phyloP scores from a whole-genome alignment of 768 basidiomycete genomes.

The Lactifluus subvellereus region DNA sequence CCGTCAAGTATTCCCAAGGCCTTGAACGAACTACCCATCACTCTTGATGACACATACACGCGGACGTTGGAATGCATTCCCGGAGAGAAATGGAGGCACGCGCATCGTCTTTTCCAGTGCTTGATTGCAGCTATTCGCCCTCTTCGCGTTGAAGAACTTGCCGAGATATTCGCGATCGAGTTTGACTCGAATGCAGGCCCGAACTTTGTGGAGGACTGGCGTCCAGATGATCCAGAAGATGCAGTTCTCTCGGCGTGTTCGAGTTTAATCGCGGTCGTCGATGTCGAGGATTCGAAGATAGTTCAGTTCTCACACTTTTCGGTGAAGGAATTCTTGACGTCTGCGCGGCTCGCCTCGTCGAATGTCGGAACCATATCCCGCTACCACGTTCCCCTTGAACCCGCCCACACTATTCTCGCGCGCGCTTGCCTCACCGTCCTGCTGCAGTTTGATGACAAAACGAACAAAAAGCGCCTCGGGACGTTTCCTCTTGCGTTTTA shows the following conservation, averaged over 20 bases:
- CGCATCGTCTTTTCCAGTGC: too few species aligned
- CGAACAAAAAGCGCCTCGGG: neutral
- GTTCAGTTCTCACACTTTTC: too few species aligned
- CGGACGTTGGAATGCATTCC: neutral
- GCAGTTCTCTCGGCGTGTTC: too few species aligned
- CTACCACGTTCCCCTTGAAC: neutral
- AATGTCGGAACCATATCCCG: neutral
- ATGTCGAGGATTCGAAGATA: too few species aligned
- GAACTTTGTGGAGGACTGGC: neutral
- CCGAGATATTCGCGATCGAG: neutral
- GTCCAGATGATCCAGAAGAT: neutral
- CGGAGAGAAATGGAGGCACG: too few species aligned
- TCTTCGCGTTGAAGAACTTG: neutral
- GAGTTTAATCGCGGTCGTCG: too few species aligned
- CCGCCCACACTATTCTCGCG: neutral
- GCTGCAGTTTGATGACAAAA: neutral
- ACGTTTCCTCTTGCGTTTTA: neutral
- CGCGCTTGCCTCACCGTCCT: neutral
- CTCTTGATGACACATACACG: neutral
- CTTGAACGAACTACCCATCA: neutral
- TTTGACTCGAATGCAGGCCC: neutral
- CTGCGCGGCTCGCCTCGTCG: neutral
- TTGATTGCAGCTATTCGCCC: too few species aligned
- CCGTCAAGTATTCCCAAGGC: neutral
- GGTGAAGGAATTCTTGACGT: too few species aligned